phyloP scores from a whole-genome alignment of 2,329 filamentous ascomycete genomes.

The Harringtonia lauricola region DNA sequence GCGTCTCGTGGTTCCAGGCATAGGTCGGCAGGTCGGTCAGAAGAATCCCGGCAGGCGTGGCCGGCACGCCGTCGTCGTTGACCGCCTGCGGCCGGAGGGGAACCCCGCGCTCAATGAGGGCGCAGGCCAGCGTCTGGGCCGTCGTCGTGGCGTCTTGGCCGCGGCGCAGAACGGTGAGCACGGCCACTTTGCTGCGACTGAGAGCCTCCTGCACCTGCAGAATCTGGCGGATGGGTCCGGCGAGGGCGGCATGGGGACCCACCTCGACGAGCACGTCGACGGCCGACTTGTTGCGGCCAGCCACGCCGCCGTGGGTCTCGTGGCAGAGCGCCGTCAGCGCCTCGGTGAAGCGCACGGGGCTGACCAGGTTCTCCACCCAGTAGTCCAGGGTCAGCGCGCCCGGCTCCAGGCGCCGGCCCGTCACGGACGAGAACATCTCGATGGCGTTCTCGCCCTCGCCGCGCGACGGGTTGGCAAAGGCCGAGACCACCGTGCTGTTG shows the following conservation, averaged over 20 bases:
- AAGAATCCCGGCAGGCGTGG: slow-evolving; percentile 10
- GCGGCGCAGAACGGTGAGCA: slow-evolving; percentile 9
- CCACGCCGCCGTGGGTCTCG: slow-evolving; percentile 1
- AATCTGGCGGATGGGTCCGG: slow-evolving; percentile 16
- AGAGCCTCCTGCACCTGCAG: slow-evolving; percentile 8
- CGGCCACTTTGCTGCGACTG: slow-evolving; percentile 6
- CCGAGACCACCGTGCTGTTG: slow-evolving; percentile 5
- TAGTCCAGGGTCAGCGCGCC: slow-evolving; percentile 13
- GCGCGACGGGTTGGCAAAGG: background rate
- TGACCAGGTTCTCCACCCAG: slow-evolving; percentile 18
- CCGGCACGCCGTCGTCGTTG: slow-evolving; percentile 5
- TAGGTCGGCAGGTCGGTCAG: slow-evolving; percentile 33
- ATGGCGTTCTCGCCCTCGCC: background rate
- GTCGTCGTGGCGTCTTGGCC: slow-evolving; percentile 12
- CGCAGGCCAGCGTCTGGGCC: slow-evolving; percentile 10
- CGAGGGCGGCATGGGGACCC: slow-evolving; percentile 17
- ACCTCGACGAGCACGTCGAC: slow-evolving; percentile 16
- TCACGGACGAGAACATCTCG: slow-evolving; percentile 16
- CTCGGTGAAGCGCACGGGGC: slow-evolving; percentile 16
- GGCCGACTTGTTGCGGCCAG: background rate
- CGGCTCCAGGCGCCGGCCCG: slow-evolving; percentile 7
- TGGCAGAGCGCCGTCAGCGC: slow-evolving; percentile 14
- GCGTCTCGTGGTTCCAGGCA: slow-evolving; percentile 29
- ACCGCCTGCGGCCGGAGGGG: slow-evolving; percentile 7
- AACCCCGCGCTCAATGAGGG: slow-evolving; percentile 8